Percentiles rank a stretch among this genome's conserved stretches.
These are phyloP conservation scores for Sparassis latifolia DNA, from an alignment of 1,284 basidiomycete genomes.

Conservation along the genomic window DNA sequence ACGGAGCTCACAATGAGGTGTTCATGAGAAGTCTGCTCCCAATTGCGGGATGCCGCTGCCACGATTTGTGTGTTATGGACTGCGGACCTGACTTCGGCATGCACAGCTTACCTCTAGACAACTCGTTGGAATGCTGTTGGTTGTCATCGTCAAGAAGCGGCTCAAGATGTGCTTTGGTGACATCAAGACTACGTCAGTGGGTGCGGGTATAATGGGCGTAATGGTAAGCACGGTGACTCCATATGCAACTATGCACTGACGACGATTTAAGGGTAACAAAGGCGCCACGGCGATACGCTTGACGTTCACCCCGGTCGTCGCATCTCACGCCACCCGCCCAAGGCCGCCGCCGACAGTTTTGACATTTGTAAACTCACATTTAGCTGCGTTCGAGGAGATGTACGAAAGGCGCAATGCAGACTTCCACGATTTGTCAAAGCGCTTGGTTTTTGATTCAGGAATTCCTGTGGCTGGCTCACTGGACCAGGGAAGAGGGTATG, in stretches of 20 bases:
- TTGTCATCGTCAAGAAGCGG: slow-evolving; percentile 54
- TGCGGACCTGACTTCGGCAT: too few relatives aligned
- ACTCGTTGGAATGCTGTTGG: slow-evolving; percentile 70
- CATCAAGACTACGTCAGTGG: slow-evolving; percentile 43
- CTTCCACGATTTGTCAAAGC: slow-evolving; percentile 55
- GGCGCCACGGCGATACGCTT: slow-evolving; percentile 61
- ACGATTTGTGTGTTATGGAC: not conserved
- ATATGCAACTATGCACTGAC: not conserved
- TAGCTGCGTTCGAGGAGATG: slow-evolving; percentile 78
- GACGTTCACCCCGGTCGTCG: slow-evolving; percentile 40
- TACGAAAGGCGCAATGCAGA: slow-evolving; percentile 62
- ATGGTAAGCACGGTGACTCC: slow-evolving; percentile 40
- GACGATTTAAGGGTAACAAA: slow-evolving; percentile 59
- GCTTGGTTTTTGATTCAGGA: slow-evolving; percentile 41
- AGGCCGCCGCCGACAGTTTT: slow-evolving; percentile 36
- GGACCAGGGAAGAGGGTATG: slow-evolving; percentile 7
- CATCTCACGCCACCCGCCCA: slow-evolving; percentile 13
- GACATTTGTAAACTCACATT: slow-evolving; percentile 71
- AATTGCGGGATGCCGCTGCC: not conserved
- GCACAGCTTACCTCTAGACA: slow-evolving; percentile 62
- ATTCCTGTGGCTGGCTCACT: slow-evolving; percentile 14
- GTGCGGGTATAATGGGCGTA: slow-evolving; percentile 66
- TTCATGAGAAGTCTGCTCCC: too few relatives aligned
- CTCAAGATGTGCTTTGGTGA: slow-evolving; percentile 45
- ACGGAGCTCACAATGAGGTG: too few relatives aligned